Evolutionary conservation across 1,284 basidiomycete genomes (phyloP).

Genomic region (Heterobasidion irregulare): DNA sequence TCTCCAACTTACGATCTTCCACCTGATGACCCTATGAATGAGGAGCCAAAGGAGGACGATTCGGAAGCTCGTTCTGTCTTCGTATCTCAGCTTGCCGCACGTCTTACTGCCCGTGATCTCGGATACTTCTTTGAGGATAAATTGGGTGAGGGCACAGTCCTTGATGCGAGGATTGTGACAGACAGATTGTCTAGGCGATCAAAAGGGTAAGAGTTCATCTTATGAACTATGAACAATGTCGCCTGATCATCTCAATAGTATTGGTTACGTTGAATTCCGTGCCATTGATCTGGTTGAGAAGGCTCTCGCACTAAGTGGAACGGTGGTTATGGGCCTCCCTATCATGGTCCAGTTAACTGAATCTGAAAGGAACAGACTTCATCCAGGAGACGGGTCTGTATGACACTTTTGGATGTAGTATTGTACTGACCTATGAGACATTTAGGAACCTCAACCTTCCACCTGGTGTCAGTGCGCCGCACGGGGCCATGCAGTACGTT

Average conservation of each 20-base stretch:
- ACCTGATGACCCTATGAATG: constrained; percentile 56
- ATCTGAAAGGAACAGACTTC: constrained; percentile 88
- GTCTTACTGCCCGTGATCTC: constrained; percentile 91
- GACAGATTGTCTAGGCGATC: constrained; percentile 89
- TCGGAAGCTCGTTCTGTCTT: constrained; percentile 97
- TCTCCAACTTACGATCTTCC: constrained; percentile 69
- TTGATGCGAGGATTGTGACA: constrained; percentile 93
- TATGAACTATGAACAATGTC: neutral
- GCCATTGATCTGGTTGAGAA: constrained; percentile 85
- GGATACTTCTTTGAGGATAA: constrained; percentile 99
- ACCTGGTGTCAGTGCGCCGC: constrained; percentile 65
- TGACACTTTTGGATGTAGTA: neutral
- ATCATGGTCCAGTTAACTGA: constrained; percentile 96
- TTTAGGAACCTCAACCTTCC: constrained; percentile 68
- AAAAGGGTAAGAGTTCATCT: constrained; percentile 67
- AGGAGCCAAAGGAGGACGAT: constrained; percentile 79
- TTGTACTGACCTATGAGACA: constrained; percentile 7
- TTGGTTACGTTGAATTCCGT: constrained; percentile 96
- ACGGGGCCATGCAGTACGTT: constrained; percentile 73
- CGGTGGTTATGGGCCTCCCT: constrained; percentile 95
- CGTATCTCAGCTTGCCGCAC: constrained; percentile 94
- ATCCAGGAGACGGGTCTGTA: constrained; percentile 73
- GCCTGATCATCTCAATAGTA: constrained; percentile 29
- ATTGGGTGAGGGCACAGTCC: constrained; percentile 84
- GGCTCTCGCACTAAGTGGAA: constrained; percentile 85